These are phyloP conservation scores for Cenchrus purpureus DNA, from an alignment of 176 grass and related monocot species.

Conservation along the genomic window DNA sequence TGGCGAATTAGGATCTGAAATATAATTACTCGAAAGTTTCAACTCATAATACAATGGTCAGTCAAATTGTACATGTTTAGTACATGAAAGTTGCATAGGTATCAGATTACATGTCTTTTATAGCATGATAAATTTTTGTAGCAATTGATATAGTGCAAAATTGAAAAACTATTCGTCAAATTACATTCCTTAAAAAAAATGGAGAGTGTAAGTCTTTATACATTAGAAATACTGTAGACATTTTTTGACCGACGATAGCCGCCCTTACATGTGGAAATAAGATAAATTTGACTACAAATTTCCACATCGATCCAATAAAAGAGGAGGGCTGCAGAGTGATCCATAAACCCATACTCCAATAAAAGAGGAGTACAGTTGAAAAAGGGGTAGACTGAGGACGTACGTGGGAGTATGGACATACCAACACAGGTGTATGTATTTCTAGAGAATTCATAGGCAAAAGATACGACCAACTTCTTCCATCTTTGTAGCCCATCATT, in stretches of 20 bases:
- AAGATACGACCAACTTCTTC: neutral
- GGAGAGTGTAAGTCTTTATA: neutral
- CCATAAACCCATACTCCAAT: too few relatives aligned
- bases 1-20: too few relatives aligned
- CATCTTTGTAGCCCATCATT: constrained; percentile 11
- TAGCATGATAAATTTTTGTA: too few relatives aligned
- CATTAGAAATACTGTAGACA: neutral
- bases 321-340: too few relatives aligned
- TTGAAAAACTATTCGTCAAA: too few relatives aligned
- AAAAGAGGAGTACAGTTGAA: neutral
- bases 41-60: too few relatives aligned
- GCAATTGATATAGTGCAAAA: too few relatives aligned
- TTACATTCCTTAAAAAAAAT: too few relatives aligned
- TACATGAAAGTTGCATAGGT: too few relatives aligned
- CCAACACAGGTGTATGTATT: constrained; percentile 39
- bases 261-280: neutral
- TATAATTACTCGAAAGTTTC: too few relatives aligned
- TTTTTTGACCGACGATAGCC: neutral
- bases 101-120: too few relatives aligned
- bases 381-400: constrained; percentile 17
- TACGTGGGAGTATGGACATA: neutral
- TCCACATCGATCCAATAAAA: neutral
- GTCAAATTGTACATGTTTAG: too few relatives aligned
- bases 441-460: constrained; percentile 30
- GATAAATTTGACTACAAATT: neutral